Evolutionary conservation across 768 basidiomycete genomes (phyloP).

Genomic region (Clavulina sp.): DNA sequence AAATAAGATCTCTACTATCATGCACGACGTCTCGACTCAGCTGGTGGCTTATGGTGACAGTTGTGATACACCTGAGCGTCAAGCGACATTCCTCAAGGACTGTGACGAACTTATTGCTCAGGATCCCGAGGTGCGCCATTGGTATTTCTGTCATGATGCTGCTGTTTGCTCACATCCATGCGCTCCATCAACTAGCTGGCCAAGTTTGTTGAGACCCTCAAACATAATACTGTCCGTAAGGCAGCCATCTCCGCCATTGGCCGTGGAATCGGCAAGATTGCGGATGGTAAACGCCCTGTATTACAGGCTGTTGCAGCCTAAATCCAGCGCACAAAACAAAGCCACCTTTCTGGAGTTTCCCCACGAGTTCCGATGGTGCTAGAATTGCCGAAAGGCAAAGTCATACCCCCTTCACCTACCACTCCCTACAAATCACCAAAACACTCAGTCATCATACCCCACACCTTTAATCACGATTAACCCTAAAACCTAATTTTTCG

Average conservation of each 20-base stretch:
- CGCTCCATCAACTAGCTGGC: neutral
- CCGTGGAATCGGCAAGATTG: neutral
- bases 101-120: neutral
- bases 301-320: no score
- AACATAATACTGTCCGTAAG: neutral
- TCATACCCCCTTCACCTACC: no score
- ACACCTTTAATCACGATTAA: no score
- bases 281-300: neutral
- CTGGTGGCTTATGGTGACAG: neutral
- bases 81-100: neutral
- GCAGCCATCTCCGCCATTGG: neutral
- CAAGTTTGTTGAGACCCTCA: neutral
- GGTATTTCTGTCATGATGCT: neutral
- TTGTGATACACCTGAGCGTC: neutral
- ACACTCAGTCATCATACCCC: no score
- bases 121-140: neutral
- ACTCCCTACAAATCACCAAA: no score
- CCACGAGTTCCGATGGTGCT: no score
- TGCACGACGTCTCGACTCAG: constrained; percentile 39
- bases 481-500: no score
- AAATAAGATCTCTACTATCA: constrained; percentile 30
- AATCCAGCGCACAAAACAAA: no score
- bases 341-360: no score
- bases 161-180: neutral
- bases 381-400: no score